Base-by-base conservation (phyloP, 179 eudicot genomes). In the Drosera spatulata region DNA sequence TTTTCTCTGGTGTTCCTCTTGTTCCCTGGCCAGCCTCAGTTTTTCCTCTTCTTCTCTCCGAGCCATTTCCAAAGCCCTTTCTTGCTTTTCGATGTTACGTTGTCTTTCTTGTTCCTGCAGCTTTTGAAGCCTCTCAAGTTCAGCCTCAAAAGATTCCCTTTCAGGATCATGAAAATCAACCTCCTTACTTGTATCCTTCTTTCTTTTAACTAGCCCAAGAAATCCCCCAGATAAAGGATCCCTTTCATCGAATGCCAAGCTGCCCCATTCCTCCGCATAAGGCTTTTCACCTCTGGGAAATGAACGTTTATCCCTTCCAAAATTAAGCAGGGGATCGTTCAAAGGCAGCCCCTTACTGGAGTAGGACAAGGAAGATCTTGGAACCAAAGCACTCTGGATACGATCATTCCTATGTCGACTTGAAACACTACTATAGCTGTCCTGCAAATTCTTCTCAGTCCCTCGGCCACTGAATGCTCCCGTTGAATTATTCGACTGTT, bases 81-180 rank as follows among this genome's bases (percentile, higher is more conserved):
- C 94, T 65, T 90, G 99, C 75, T 94, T 96, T 71, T 85, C 94
- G 56, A 83, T 51, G n/a, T 79, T 71, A 54, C 88, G 80, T 63
- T 73, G 88, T 22, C 99, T 75, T 73, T 90, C 96, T 72, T 78
- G 82, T 75, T 94, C 97, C 71, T 94, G 99, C 76, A 94, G 66
- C 80, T 80, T 81, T 72, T 94, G 99, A 62, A 90, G 96, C 73
- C 91, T 80, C 82, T 94, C 99, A 71, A 94, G 95, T 73, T 94
- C 99, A 75, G 99, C 99, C 77, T 94, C 99, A 67, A 90, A 94
- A 42, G 97, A 94, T 70, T 94, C 97, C 71, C 97, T 77, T 37
- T 82, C 87, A 64, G 99, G 99, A 66, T 93, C 99, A 62, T 81
- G 91, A 41, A 89, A 81, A 73, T 93, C 85, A 61, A 73, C 73